These are phyloP conservation scores for Cyberlindnera maritima DNA, from an alignment of 805 yeast species.

Conservation along the genomic window DNA sequence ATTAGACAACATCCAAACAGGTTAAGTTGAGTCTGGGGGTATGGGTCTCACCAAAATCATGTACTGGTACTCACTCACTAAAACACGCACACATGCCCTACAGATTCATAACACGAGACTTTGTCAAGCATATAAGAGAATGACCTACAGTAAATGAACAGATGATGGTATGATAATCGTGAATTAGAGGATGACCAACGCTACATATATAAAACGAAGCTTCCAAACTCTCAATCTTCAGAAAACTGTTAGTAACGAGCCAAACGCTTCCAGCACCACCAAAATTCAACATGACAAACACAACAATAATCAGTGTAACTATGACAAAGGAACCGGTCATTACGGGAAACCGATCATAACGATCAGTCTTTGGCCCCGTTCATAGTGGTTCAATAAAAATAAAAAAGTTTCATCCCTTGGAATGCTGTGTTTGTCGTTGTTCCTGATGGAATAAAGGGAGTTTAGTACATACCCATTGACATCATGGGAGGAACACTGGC, in stretches of 20 bases:
- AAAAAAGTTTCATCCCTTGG: slow-evolving; percentile 25
- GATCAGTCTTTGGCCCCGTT: slow-evolving; percentile 16
- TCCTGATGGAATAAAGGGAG: neutral
- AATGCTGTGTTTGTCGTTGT: neutral
- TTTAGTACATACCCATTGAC: neutral
- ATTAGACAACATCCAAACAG: too few relatives aligned
- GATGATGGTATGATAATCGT: neutral
- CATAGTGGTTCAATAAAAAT: slow-evolving; percentile 30
- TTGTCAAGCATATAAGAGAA: too few relatives aligned
- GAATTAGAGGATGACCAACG: neutral
- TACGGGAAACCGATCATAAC: slow-evolving; percentile 45
- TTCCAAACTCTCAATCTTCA: neutral
- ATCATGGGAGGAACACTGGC: too few relatives aligned
- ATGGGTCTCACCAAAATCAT: too few relatives aligned
- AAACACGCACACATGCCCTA: too few relatives aligned
- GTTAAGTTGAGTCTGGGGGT: too few relatives aligned
- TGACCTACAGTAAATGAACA: too few relatives aligned
- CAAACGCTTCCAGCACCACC: neutral
- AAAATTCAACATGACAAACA: neutral
- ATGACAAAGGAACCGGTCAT: slow-evolving; percentile 69
- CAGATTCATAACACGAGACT: too few relatives aligned
- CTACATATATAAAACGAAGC: too few relatives aligned
- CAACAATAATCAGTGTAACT: slow-evolving; percentile 72
- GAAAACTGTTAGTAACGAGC: neutral
- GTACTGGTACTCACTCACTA: too few relatives aligned